These are phyloP conservation scores for Leavenworthia alabamica DNA, from an alignment of 345 rosid genomes.

Conservation along the genomic window DNA sequence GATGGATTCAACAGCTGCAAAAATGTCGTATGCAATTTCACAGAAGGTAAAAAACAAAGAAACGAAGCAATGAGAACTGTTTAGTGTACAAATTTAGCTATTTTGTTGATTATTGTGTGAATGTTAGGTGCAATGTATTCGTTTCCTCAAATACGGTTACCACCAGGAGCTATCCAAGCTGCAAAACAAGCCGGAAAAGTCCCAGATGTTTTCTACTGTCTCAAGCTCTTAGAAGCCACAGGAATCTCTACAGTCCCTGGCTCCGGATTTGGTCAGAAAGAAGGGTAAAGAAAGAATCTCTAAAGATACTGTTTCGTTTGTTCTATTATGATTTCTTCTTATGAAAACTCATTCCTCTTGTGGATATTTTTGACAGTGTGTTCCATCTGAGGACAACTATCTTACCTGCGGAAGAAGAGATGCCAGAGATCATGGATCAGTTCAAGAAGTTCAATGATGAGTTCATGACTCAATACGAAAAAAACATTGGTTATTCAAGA, in stretches of 20 bases:
- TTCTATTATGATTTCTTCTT: not conserved
- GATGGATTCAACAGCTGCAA: slow-evolving; percentile 98
- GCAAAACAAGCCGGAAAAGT: slow-evolving; percentile 75
- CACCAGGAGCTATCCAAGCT: slow-evolving; percentile 81
- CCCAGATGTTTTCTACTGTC: slow-evolving; percentile 96
- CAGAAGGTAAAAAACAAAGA: slow-evolving; percentile 54
- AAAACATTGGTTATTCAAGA: slow-evolving; percentile 63
- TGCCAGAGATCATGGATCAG: slow-evolving; percentile 87
- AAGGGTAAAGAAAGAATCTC: slow-evolving; percentile 51
- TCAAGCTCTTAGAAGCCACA: slow-evolving; percentile 90
- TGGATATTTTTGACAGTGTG: slow-evolving; percentile 43
- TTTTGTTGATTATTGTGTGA: not conserved
- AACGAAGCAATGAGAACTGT: not conserved
- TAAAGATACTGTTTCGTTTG: not conserved
- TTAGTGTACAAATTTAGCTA: not conserved
- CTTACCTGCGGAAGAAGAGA: slow-evolving; percentile 89
- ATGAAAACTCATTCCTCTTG: not conserved
- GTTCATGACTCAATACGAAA: slow-evolving; percentile 90
- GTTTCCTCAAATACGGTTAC: slow-evolving; percentile 86
- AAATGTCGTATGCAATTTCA: slow-evolving; percentile 93
- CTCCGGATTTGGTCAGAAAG: slow-evolving; percentile 98
- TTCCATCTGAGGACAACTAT: slow-evolving; percentile 96
- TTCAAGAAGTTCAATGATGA: slow-evolving; percentile 97
- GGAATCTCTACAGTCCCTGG: slow-evolving; percentile 99
- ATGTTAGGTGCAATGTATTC: slow-evolving; percentile 94